A percentile compares a stretch with the other conserved stretches of the same genome.
phyloP scores from a whole-genome alignment of 2,329 filamentous ascomycete species.

The Diplodia mutila region DNA sequence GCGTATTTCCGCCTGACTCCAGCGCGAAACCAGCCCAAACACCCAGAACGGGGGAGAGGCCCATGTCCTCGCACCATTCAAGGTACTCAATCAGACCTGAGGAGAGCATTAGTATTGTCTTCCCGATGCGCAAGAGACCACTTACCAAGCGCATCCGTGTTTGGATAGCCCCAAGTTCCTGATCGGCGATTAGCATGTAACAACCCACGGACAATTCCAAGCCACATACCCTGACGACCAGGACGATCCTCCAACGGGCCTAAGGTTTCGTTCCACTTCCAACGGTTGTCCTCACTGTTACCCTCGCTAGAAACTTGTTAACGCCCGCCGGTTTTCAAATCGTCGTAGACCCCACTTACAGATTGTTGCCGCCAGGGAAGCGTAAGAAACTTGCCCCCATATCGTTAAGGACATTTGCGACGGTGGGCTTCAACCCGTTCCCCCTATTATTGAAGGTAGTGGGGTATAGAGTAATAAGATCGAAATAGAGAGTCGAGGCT shows the following conservation, averaged over 20 bases:
- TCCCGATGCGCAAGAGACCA: no score
- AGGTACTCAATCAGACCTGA: constrained; percentile 63
- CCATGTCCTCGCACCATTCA: constrained; percentile 63
- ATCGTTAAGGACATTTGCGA: constrained; percentile 17
- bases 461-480: constrained; percentile 22
- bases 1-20: constrained; percentile 46
- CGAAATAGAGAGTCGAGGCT: constrained; percentile 20
- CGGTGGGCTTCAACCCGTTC: constrained; percentile 19
- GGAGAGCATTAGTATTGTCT: neutral
- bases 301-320: constrained; percentile 37
- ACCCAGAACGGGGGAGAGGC: constrained; percentile 59
- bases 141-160: constrained; percentile 61
- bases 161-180: constrained; percentile 63
- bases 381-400: constrained; percentile 55
- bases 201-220: constrained; percentile 29
- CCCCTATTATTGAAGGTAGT: constrained; percentile 24
- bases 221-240: constrained; percentile 60
- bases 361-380: constrained; percentile 65
- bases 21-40: constrained; percentile 63
- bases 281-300: constrained; percentile 44
- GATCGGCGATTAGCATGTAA: constrained; percentile 26
- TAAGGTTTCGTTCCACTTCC: constrained; percentile 58
- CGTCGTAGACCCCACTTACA: constrained; percentile 32
- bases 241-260: constrained; percentile 58
- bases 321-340: neutral